phyloP scores from a whole-genome alignment of 2,329 filamentous ascomycete genomes.

The Diaporthe sp. region DNA sequence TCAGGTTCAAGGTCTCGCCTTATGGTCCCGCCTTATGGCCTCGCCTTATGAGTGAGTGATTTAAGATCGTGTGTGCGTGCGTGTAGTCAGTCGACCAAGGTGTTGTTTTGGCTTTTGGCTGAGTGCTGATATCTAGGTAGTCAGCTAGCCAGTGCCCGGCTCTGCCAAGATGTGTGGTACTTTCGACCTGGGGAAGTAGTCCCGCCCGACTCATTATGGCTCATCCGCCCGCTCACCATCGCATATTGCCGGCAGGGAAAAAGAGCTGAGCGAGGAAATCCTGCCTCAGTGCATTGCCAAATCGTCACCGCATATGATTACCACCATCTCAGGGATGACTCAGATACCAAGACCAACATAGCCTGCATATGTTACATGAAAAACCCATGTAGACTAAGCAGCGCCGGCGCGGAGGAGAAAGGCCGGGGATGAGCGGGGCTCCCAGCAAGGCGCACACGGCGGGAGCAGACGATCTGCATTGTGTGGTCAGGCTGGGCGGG shows the following conservation, averaged over 20 bases:
- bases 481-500: not conserved
- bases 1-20: too few relatives aligned
- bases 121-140: too few relatives aligned
- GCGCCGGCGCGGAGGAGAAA: not conserved
- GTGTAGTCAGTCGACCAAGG: not conserved
- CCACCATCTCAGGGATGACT: not conserved
- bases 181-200: not conserved
- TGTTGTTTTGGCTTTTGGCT: too few relatives aligned
- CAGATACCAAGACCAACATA: not conserved
- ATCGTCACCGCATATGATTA: too few relatives aligned
- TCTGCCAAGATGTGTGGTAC: not conserved
- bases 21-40: too few relatives aligned
- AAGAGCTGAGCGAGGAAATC: not conserved
- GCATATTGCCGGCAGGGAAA: not conserved
- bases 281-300: not conserved
- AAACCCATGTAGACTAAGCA: not conserved
- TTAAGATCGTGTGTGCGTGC: not conserved
- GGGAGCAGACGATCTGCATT: not conserved
- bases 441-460: slow-evolving; percentile 6
- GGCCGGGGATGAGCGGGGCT: not conserved
- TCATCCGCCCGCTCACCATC: not conserved
- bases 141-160: not conserved
- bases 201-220: not conserved
- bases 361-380: not conserved
- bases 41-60: not conserved